Conservation (phyloP, 768 basidiomycete genomes). For the Kwoniella newhampshirensis region DNA sequence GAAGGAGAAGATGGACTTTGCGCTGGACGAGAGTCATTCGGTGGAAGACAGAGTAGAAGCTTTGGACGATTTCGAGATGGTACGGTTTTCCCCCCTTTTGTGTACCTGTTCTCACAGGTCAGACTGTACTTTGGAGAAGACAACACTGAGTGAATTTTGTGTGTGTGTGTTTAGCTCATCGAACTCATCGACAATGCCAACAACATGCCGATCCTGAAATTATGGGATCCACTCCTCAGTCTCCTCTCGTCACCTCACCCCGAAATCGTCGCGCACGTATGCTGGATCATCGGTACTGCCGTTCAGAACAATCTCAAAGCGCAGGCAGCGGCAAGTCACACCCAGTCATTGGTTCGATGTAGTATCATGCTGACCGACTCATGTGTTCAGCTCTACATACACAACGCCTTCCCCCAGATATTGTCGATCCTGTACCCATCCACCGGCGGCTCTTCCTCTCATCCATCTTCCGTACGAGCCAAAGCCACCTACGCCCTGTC, state of each 20-base stretch:
- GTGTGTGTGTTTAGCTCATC: slow-evolving; percentile 38
- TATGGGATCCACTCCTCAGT: slow-evolving; percentile 50
- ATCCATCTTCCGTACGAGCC: slow-evolving; percentile 38
- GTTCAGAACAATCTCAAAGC: slow-evolving; percentile 55
- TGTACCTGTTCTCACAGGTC: not conserved
- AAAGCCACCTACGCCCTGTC: slow-evolving; percentile 52
- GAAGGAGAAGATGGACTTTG: slow-evolving; percentile 53
- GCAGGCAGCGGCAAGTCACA: slow-evolving; percentile 50
- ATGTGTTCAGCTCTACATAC: slow-evolving; percentile 41
- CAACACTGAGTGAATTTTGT: slow-evolving; percentile 1
- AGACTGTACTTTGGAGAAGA: not conserved
- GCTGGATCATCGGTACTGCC: slow-evolving; percentile 54
- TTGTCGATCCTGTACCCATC: slow-evolving; percentile 44
- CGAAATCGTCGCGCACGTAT: slow-evolving; percentile 44
- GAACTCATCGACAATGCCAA: slow-evolving; percentile 55
- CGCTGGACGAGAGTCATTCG: slow-evolving; percentile 40
- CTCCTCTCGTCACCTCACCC: slow-evolving; percentile 43
- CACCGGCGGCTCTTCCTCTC: slow-evolving; percentile 25
- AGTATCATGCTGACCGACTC: not conserved
- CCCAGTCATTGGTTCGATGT: not conserved
- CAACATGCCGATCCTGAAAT: slow-evolving; percentile 50
- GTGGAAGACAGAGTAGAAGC: slow-evolving; percentile 51
- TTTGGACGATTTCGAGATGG: slow-evolving; percentile 55
- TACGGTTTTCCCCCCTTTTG: too few species aligned
- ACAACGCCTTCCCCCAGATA: slow-evolving; percentile 45